Evolutionary conservation across 805 yeast species (phyloP).

Genomic region (Cyberlindnera japonica): DNA sequence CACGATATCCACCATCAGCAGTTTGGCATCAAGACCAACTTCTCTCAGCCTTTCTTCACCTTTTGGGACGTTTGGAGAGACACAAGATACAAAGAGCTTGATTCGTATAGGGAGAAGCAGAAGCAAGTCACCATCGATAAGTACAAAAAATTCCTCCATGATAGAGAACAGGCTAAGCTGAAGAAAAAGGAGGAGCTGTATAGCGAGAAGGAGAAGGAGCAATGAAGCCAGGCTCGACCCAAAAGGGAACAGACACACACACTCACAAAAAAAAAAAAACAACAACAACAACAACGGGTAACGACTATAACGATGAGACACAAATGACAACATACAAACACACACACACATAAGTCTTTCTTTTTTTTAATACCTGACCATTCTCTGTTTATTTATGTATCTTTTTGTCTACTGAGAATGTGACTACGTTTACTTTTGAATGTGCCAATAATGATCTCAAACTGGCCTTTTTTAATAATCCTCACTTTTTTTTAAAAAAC

Average conservation of each 20-base stretch:
- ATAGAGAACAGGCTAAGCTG: constrained; percentile 33
- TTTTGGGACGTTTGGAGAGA: constrained; percentile 80
- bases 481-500: no score
- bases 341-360: no score
- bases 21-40: constrained; percentile 91
- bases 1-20: constrained; percentile 98
- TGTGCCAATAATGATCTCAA: no score
- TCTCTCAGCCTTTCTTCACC: constrained; percentile 93
- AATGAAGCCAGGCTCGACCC: background rate
- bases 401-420: no score
- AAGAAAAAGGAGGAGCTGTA: constrained; percentile 26
- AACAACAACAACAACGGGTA: background rate
- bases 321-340: no score
- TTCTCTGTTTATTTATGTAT: no score
- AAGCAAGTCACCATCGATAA: constrained; percentile 62
- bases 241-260: background rate
- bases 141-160: constrained; percentile 53
- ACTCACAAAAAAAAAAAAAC: background rate
- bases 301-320: background rate
- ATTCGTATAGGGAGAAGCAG: constrained; percentile 62
- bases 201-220: background rate
- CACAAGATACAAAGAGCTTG: constrained; percentile 68
- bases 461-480: no score
- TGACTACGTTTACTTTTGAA: no score
- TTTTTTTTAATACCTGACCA: no score